Evolutionary conservation across 106 monocot species (phyloP), one percentile per base, ranked within the genome.

Genomic region (Ottelia alismoides): DNA sequence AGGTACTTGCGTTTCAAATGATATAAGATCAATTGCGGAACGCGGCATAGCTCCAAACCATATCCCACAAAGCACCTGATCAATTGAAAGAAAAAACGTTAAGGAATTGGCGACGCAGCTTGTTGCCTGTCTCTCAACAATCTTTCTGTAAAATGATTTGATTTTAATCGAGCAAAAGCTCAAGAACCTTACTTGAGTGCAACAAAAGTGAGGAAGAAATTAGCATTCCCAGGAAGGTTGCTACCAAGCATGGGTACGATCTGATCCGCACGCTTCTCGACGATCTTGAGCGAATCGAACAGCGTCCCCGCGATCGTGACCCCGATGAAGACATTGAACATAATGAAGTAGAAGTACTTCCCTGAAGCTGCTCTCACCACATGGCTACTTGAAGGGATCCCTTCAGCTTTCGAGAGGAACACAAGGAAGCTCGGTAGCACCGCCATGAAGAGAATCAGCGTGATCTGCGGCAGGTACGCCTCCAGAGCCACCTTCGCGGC

Each of bases 41-140:
- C 11, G 22, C 98, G 98, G 10, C 84, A 99, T 2, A 99, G 72
- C 63, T 99, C 98, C 45, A 99, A 79, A 22, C 98, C 98, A 72
- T 90, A 90, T 2, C 98, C 98, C 1, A 99, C 77, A 30, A 99
- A 93, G 57, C 83, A 83, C 74, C 92, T 93, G 80, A 23, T 26
- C 60, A 2, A 21, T n/a, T n/a, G n/a, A 23, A 25, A n/a, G n/a
- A n/a, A n/a, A n/a, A n/a, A n/a, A n/a, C n/a, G n/a, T n/a, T n/a
- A n/a, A n/a, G n/a, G n/a, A n/a, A n/a, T n/a, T n/a, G n/a, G n/a
- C n/a, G n/a, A n/a, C n/a, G n/a, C n/a, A n/a, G n/a, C n/a, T n/a
- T n/a, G n/a, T n/a, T n/a, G n/a, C n/a, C n/a, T n/a, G n/a, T n/a
- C n/a, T n/a, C n/a, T n/a, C n/a, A n/a, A n/a, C n/a, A n/a, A n/a